These are phyloP conservation scores for Hygrophorus russula DNA, from an alignment of 768 basidiomycete species.

Conservation along the genomic window DNA sequence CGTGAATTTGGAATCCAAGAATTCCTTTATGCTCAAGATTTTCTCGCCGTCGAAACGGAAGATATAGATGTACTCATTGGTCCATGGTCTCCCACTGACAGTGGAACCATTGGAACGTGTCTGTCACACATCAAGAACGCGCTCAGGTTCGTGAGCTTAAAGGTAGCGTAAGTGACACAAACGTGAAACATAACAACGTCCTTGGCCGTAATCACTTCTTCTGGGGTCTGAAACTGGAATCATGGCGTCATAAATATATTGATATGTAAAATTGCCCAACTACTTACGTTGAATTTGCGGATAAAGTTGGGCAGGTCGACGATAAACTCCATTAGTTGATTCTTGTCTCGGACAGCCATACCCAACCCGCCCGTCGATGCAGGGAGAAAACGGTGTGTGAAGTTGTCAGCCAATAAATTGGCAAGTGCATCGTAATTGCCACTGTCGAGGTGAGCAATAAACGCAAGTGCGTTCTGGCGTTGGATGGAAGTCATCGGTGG, in stretches of 20 bases:
- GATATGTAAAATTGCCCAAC: background rate
- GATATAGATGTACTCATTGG: background rate
- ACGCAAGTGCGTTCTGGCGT: background rate
- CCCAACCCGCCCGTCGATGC: background rate
- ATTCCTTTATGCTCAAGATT: background rate
- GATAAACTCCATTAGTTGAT: background rate
- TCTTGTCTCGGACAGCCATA: background rate
- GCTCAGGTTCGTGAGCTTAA: background rate
- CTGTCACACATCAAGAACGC: background rate
- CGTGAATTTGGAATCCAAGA: background rate
- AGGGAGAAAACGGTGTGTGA: background rate
- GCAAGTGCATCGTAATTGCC: background rate
- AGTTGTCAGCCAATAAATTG: background rate
- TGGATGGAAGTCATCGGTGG: background rate
- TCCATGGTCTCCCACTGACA: background rate
- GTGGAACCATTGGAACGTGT: background rate
- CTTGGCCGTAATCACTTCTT: background rate
- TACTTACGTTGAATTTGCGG: background rate
- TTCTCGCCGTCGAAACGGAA: background rate
- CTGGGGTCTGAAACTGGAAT: background rate
- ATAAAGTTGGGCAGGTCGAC: background rate
- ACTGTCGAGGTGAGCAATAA: background rate
- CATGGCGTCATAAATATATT: background rate
- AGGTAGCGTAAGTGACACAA: background rate
- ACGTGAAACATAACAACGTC: background rate